Base-by-base conservation (phyloP, 2,329 filamentous ascomycete genomes). In the Aspergillus felis region DNA sequence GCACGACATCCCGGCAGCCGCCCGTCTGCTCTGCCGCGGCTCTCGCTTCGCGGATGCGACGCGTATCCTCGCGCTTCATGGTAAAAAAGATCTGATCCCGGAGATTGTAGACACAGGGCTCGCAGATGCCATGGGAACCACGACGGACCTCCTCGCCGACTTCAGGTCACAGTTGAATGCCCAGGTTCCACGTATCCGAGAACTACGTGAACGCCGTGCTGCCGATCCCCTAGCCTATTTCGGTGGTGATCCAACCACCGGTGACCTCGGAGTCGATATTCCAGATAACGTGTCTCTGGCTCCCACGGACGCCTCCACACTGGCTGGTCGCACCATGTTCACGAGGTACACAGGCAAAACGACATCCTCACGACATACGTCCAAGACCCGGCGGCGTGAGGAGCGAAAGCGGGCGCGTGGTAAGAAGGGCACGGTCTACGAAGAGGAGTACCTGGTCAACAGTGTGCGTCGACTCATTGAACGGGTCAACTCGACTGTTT, bases 351-450 rank as follows among this genome's bases (percentile, higher is more conserved):
- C 92, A 0, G 66, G 67, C 20, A 65, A 62, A 44, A 69, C 60
- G 58, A 71, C 56, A 61, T 90, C 22, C 82, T 86, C 1, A 51
- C 84, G 92, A 12, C 89, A 89, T 57, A 96, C 91, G 44, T 89
- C 86, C 69, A 96, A 94, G 80, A 97, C 96, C 70, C 86, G 92
- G 53, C 82, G 88, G 25, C 83, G 92, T 22, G 94, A 99, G 75
- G 94, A 99, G 80, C 87, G 96, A 73, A 99, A 99, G 82, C 86
- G 93, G 17, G 94, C 94, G 0, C 82, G 91, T 7, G 94, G 94
- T 25, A 93, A 96, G 73, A 97, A 97, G 79, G 94, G 94, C 10
- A 96, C 91, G 17, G 90, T 99, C 4, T 99, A 99, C 74, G 94
- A 99, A 74, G 93, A 97, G 71, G 94, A 97, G 74, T 99, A 99